Evolutionary conservation across 2,329 filamentous ascomycete species (phyloP).

Genomic region (Fusarium robinianum): DNA sequence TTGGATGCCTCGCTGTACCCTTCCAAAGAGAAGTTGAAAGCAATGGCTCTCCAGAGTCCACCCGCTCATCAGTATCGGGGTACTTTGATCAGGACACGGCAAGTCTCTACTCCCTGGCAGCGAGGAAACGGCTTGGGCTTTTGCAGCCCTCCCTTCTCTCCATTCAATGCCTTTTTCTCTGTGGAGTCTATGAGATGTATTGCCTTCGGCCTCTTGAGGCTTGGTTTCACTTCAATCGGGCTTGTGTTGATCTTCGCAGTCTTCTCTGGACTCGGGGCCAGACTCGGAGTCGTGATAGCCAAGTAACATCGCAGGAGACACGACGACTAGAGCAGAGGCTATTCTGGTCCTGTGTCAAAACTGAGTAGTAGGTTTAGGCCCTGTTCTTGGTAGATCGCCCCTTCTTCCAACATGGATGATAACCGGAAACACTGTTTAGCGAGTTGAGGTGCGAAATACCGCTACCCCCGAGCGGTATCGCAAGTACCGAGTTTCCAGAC

Average conservation of each 20-base stretch:
- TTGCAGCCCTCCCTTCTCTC: slow-evolving; percentile 38
- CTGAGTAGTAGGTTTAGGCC: slow-evolving; percentile 36
- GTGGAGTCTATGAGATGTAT: slow-evolving; percentile 48
- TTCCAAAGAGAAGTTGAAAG: slow-evolving; percentile 7
- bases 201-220: slow-evolving; percentile 42
- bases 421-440: slow-evolving; percentile 3
- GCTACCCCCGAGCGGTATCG: slow-evolving; percentile 43
- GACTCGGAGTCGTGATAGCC: not conserved
- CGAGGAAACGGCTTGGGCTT: slow-evolving; percentile 33
- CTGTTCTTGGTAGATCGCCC: no score
- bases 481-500: slow-evolving; percentile 42
- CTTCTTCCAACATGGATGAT: accelerated
- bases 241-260: slow-evolving; percentile 35
- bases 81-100: slow-evolving; percentile 16
- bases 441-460: slow-evolving; percentile 47
- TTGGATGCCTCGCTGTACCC: slow-evolving; percentile 27
- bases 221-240: slow-evolving; percentile 43
- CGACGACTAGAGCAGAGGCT: slow-evolving; percentile 46
- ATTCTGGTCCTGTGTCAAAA: slow-evolving; percentile 51
- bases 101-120: slow-evolving; percentile 31
- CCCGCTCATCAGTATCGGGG: not conserved
- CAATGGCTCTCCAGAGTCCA: not conserved
- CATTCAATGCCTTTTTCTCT: slow-evolving; percentile 47
- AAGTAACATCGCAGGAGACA: slow-evolving; percentile 18
- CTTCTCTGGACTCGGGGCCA: slow-evolving; percentile 41